A percentile compares a stretch with the other conserved stretches of the same genome.
Conservation (phyloP, 805 yeast species). For the Candida khao-thaluensis region DNA sequence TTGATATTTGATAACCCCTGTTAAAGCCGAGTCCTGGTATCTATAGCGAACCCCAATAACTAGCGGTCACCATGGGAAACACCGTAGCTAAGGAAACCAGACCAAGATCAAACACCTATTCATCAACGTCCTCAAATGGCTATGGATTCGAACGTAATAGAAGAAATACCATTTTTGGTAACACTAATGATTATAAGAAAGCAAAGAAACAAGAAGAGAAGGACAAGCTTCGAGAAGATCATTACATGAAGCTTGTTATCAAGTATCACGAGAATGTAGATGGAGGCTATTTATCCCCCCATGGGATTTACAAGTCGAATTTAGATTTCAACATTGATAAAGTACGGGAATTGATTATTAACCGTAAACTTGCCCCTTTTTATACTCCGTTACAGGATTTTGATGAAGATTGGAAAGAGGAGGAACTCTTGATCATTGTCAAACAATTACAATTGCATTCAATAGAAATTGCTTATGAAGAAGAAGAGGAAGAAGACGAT, state of each 20-base stretch:
- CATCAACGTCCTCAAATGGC: constrained; percentile 10
- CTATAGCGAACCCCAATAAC: too few species aligned
- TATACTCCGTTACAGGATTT: constrained; percentile 85
- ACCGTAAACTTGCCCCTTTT: constrained; percentile 82
- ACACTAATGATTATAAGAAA: constrained; percentile 20
- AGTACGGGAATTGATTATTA: constrained; percentile 69
- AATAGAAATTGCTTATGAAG: constrained; percentile 45
- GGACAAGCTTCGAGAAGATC: constrained; percentile 51
- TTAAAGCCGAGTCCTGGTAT: too few species aligned
- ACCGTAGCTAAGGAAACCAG: constrained; percentile 43
- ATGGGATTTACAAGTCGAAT: constrained; percentile 78
- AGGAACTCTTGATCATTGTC: constrained; percentile 53
- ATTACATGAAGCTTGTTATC: constrained; percentile 57
- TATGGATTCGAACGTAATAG: constrained; percentile 6
- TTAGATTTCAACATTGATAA: constrained; percentile 70
- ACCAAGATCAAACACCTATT: constrained; percentile 28
- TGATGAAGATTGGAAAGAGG: constrained; percentile 68
- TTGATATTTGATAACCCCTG: background rate
- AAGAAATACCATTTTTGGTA: constrained; percentile 14
- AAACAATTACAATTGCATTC: constrained; percentile 58
- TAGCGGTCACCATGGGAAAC: constrained; percentile 49
- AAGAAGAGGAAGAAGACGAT: constrained; percentile 64
- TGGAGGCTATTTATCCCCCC: constrained; percentile 92
- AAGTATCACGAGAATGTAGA: constrained; percentile 72
- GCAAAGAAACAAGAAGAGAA: constrained; percentile 49